Base-by-base conservation (phyloP, 495 filamentous ascomycete genomes). In the Astrothelium macrocarpum region DNA sequence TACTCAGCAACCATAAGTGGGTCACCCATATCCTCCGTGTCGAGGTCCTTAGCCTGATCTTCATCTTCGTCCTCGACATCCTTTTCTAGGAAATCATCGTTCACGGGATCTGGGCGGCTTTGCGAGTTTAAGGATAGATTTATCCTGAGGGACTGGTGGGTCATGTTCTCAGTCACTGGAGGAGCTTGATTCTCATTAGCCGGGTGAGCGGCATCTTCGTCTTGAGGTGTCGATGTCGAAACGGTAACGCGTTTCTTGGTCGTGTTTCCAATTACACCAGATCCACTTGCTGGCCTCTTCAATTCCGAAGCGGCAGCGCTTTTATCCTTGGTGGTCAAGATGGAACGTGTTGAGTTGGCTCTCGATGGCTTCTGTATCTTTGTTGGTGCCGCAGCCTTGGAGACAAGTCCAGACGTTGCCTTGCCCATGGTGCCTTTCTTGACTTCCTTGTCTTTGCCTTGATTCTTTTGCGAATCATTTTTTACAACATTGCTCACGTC, bases 1-100 rank as follows among this genome's bases (percentile, higher is more conserved):
- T 98, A 98, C 72, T 98, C 94, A 34, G 95, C 90, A 45, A 92
- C 95, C 93, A 97, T 97, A 68, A 96, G 78, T 18, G 94, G 95
- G 71, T 98, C 94, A 66, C 95, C 90, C 42, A 87, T 64, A 73
- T 97, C 94, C 71, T 97, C 92, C 32, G 77, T 79, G 70, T 97
- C 94, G 42, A 97, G 81, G 65, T 91, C 82, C 53, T 79, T 78
- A 32, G 78, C 78, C 32, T 72, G 71, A 60, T 80, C 75, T 59
- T 77, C 72, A n/a, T n/a, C n/a, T n/a, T n/a, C n/a, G n/a, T n/a
- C n/a, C 29, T 77, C 78, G 26, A 75, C 69, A 42, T 71, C 61
- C 58, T 65, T 32, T 20, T 59, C 73, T 70, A 65, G 53, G 23
- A 78, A 78, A 70, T 86, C 85, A 25, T 75, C 70, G 34, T 80